Percentiles rank a stretch among this genome's conserved stretches.
These are phyloP conservation scores for Maudiozyma pseudohumilis DNA, from an alignment of 805 yeast species.

Conservation along the genomic window DNA sequence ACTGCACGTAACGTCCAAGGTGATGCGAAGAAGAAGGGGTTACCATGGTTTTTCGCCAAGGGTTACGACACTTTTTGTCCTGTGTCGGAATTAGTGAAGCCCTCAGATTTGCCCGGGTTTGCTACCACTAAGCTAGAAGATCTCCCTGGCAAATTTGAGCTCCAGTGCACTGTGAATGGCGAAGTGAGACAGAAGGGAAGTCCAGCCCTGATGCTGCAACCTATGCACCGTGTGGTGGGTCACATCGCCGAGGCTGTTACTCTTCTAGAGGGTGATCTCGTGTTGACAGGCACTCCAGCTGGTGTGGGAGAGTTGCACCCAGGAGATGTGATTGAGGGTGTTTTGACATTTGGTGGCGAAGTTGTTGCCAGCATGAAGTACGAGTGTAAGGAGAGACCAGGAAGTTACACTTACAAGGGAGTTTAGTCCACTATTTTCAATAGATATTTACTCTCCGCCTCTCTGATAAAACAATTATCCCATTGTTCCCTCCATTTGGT, in stretches of 20 bases:
- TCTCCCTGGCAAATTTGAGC: slow-evolving; percentile 32
- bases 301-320: slow-evolving; percentile 84
- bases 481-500: no score
- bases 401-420: slow-evolving; percentile 22
- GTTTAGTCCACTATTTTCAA: no score
- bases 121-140: slow-evolving; percentile 39
- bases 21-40: slow-evolving; percentile 84
- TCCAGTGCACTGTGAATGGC: slow-evolving; percentile 50
- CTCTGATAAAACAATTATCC: no score
- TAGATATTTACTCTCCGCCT: no score
- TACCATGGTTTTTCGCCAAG: slow-evolving; percentile 95
- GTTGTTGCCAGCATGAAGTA: slow-evolving; percentile 39
- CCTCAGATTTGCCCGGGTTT: slow-evolving; percentile 38
- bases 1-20: slow-evolving; percentile 95
- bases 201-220: slow-evolving; percentile 79
- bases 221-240: slow-evolving; percentile 69
- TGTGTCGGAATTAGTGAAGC: slow-evolving; percentile 62
- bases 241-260: slow-evolving; percentile 87
- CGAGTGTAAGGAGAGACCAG: slow-evolving; percentile 39
- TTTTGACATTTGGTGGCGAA: slow-evolving; percentile 45
- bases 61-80: slow-evolving; percentile 97
- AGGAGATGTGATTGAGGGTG: slow-evolving; percentile 69
- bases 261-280: slow-evolving; percentile 78
- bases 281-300: slow-evolving; percentile 93
- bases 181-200: slow-evolving; percentile 59